Percentiles rank a stretch among this genome's conserved stretches.
Evolutionary conservation across 306 rosid genomes (phyloP).

Genomic region (Cucumis cinereus): DNA sequence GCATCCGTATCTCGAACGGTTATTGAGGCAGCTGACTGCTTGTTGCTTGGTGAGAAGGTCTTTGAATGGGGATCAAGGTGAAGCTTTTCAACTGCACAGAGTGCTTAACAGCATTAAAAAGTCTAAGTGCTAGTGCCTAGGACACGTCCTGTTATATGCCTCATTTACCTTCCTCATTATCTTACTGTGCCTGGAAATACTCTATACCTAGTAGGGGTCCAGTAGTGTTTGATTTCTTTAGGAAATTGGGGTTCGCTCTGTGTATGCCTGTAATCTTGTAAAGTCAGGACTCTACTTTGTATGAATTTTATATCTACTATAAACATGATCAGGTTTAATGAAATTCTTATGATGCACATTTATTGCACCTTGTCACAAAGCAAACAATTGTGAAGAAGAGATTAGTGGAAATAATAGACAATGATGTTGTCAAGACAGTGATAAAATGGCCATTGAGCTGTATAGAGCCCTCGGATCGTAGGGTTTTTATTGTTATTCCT

Average conservation of each 20-base stretch:
- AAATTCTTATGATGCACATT: slow-evolving; percentile 1
- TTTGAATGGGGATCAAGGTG: slow-evolving; percentile 79
- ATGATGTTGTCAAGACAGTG: background rate
- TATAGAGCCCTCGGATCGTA: background rate
- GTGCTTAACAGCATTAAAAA: slow-evolving; percentile 44
- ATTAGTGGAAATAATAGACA: background rate
- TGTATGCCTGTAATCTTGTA: background rate
- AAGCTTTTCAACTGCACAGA: slow-evolving; percentile 72
- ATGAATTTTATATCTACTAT: background rate
- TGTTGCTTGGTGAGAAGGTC: slow-evolving; percentile 72
- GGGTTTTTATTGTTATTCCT: background rate
- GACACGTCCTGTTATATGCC: background rate
- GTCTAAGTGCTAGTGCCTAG: slow-evolving; percentile 19
- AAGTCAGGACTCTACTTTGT: background rate
- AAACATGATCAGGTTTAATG: background rate
- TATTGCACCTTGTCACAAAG: background rate
- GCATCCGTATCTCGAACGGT: slow-evolving; percentile 67
- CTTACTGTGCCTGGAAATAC: slow-evolving; percentile 1
- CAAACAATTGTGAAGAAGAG: background rate
- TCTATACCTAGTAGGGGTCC: background rate
- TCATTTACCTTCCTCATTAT: background rate
- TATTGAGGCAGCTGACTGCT: slow-evolving; percentile 83
- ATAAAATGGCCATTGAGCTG: background rate
- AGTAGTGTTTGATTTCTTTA: background rate
- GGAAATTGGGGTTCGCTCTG: slow-evolving; percentile 1